Base-by-base conservation (phyloP, 2,329 filamentous ascomycete species). In the Eutypella sp. region DNA sequence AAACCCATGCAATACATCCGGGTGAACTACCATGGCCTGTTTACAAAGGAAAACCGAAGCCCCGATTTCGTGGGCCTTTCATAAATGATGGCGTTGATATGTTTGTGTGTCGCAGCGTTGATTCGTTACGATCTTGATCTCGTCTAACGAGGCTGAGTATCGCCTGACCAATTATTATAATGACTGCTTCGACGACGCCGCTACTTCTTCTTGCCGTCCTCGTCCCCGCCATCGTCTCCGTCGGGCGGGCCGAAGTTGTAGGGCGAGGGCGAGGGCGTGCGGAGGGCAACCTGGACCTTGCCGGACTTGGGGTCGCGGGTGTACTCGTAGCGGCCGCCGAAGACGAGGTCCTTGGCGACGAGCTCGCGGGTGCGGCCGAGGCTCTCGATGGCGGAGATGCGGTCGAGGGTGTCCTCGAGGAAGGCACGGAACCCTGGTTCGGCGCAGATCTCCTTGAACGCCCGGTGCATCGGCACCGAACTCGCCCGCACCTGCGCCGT, bases 381-480 rank as follows among this genome's bases (percentile, higher is more conserved):
- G 59, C 85, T 91, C 73, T 99, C 93, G 62, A 99, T 99, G 53
- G 86, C 91, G n/a, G 76, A 70, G 55, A 99, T 99, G 19, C 93
- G 79, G 47, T 92, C 79, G 20, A 96, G 71, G 0, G 93, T 97
- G 3, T 78, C 83, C 50, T 95, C 83, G 15, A 99, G 71, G 63
- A 90, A 85, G 53, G 91, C 74, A 20, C 89, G 82, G 64, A 99
- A 99, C 5, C 87, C 87, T 4, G 81, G 77, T 56, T 85, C 68
- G 3, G 72, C 65, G 62, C 90, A 96, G 11, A 99, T 91, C 58
- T 91, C 82, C 47, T 82, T 79, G 67, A 99, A 95, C 1, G 93
- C 93, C 41, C 83, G 82, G 67, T 95, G 89, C 93, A 99, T 99
- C 2, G 93, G 93, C 22, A 99, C 92, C 2, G 85, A 92, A 65